Conservation (phyloP, 2,329 filamentous ascomycete species). For the Pseudohalonectria lignicola region DNA sequence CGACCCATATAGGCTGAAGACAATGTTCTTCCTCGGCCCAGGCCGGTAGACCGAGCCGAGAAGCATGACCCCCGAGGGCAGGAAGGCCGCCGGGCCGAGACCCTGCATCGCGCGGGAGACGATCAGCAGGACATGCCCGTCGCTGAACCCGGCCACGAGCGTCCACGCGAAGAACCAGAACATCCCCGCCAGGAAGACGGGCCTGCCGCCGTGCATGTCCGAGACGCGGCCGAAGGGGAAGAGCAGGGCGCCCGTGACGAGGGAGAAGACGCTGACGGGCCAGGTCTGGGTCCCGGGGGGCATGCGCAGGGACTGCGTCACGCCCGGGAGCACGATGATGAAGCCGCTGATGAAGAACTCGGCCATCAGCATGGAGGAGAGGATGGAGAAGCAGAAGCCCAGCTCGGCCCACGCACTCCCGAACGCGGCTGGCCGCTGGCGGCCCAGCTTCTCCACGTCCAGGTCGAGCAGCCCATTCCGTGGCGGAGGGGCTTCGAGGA, state of each 20-base stretch:
- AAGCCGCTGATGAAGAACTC: slow-evolving; percentile 75
- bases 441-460: slow-evolving; percentile 48
- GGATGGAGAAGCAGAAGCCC: slow-evolving; percentile 50
- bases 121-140: slow-evolving; percentile 36
- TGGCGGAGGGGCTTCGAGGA: background rate
- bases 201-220: slow-evolving; percentile 50
- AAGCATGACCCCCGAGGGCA: slow-evolving; percentile 59
- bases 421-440: slow-evolving; percentile 49
- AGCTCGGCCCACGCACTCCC: slow-evolving; percentile 41
- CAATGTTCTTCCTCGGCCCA: slow-evolving; percentile 59
- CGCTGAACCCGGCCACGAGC: slow-evolving; percentile 49
- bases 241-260: slow-evolving; percentile 41
- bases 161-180: slow-evolving; percentile 58
- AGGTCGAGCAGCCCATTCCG: no score
- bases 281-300: slow-evolving; percentile 1
- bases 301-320: slow-evolving; percentile 20
- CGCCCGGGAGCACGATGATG: slow-evolving; percentile 56
- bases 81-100: slow-evolving; percentile 59
- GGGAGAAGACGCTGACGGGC: slow-evolving; percentile 46
- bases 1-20: slow-evolving; percentile 48
- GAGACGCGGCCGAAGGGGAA: slow-evolving; percentile 50
- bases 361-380: slow-evolving; percentile 52
- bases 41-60: slow-evolving; percentile 58
- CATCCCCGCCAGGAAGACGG: slow-evolving; percentile 46
- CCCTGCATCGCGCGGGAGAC: slow-evolving; percentile 44